Evolutionary conservation across 1,284 basidiomycete genomes (phyloP).

Genomic region (Amylostereum areolatum): DNA sequence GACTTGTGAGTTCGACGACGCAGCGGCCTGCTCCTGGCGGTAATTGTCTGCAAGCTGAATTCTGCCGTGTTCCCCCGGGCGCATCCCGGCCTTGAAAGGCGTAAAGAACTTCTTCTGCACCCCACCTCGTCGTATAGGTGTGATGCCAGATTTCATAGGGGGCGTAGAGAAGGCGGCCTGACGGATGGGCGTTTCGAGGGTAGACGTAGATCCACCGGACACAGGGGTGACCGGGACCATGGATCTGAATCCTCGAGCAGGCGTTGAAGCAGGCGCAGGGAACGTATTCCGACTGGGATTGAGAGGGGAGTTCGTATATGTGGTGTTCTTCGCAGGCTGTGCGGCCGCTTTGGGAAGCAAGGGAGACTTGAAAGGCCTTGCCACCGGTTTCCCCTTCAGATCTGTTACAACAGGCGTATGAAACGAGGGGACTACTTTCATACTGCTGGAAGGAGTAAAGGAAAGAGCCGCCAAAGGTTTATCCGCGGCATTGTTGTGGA

Average conservation of each 20-base stretch:
- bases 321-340: conserved; percentile 9
- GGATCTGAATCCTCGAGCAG: conserved; percentile 17
- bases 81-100: conserved; percentile 62
- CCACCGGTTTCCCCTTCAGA: conserved; percentile 22
- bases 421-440: conserved; percentile 5
- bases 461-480: too few species aligned
- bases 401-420: conserved; percentile 14
- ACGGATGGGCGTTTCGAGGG: conserved; percentile 10
- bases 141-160: conserved; percentile 26
- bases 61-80: conserved; percentile 47
- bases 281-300: conserved; percentile 17
- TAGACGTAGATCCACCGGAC: conserved; percentile 17
- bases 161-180: conserved; percentile 24
- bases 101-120: conserved; percentile 47
- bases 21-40: conserved; percentile 1
- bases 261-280: conserved; percentile 14
- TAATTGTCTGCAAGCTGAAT: conserved; percentile 22
- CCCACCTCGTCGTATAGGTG: conserved; percentile 20
- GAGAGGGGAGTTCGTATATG: conserved; percentile 24
- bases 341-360: conserved; percentile 21
- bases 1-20: not conserved
- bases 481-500: too few species aligned
- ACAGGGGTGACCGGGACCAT: conserved; percentile 18
- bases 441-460: too few species aligned
- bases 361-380: conserved; percentile 56